These are phyloP conservation scores for Penicillium argentinense DNA, from an alignment of 495 filamentous ascomycete species.

Conservation along the genomic window DNA sequence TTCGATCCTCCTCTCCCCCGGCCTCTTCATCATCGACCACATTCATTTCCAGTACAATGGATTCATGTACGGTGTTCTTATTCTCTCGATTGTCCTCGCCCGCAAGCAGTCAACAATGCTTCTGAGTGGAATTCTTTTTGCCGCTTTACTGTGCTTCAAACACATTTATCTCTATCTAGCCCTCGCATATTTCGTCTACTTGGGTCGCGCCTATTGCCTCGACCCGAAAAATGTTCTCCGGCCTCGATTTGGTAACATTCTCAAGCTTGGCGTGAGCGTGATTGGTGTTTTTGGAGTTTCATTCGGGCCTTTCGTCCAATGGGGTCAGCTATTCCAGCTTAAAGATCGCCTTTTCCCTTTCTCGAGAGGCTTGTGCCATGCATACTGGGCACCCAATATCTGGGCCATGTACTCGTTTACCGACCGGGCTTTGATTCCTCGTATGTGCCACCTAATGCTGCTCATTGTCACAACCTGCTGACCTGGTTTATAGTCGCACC, in stretches of 20 bases:
- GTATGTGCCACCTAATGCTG: slow-evolving; percentile 45
- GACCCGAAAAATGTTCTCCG: slow-evolving; percentile 72
- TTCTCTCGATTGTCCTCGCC: slow-evolving; percentile 80
- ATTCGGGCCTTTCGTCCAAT: slow-evolving; percentile 85
- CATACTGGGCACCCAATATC: slow-evolving; percentile 97
- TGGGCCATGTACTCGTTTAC: slow-evolving; percentile 97
- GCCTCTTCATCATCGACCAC: slow-evolving; percentile 95
- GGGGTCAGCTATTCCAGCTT: slow-evolving; percentile 85
- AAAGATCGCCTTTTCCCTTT: slow-evolving; percentile 88
- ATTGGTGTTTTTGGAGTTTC: slow-evolving; percentile 72
- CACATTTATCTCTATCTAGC: slow-evolving; percentile 98
- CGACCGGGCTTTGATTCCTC: slow-evolving; percentile 76
- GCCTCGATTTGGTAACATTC: slow-evolving; percentile 70
- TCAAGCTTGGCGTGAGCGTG: slow-evolving; percentile 79
- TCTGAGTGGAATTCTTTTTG: slow-evolving; percentile 77
- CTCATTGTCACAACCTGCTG: slow-evolving; percentile 17
- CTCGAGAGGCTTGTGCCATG: slow-evolving; percentile 88
- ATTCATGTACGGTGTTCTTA: slow-evolving; percentile 85
- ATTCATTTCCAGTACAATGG: slow-evolving; percentile 99
- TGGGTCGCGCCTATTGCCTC: slow-evolving; percentile 87
- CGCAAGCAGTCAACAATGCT: slow-evolving; percentile 76
- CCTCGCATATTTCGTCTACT: slow-evolving; percentile 92
- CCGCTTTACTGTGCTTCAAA: slow-evolving; percentile 84
- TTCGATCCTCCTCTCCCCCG: slow-evolving; percentile 87
- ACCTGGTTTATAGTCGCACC: slow-evolving; percentile 64